These are phyloP conservation scores for Pleurotus giganteus DNA, from an alignment of 768 basidiomycete genomes.

Conservation along the genomic window DNA sequence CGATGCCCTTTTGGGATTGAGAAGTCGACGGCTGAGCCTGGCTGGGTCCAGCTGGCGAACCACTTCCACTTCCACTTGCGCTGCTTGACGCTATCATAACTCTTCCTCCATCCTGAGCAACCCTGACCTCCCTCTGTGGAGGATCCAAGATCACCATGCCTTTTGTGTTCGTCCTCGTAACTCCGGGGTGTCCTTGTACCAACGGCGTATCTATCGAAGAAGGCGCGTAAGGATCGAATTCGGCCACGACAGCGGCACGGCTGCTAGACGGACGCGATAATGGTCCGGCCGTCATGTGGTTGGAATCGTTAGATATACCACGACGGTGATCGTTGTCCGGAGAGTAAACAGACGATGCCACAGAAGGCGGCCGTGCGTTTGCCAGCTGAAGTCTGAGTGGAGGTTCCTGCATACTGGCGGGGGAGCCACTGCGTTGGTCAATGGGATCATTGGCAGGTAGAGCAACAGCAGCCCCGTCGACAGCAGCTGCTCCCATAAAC, in stretches of 20 bases:
- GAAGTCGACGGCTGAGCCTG: neutral
- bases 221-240: conserved; percentile 4
- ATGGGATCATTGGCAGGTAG: conserved; percentile 15
- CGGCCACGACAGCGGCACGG: neutral
- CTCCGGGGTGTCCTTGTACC: neutral
- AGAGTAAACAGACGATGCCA: conserved; percentile 19
- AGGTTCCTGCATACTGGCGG: conserved; percentile 38
- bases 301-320: conserved; percentile 3
- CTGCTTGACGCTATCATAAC: neutral
- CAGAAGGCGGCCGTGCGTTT: conserved; percentile 33
- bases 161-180: conserved; percentile 6
- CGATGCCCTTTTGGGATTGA: neutral
- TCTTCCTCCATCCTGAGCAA: conserved; percentile 6
- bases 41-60: neutral
- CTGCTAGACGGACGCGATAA: neutral
- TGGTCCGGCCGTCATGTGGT: neutral
- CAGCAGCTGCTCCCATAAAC: conserved; percentile 17
- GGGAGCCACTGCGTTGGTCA: conserved; percentile 34
- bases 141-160: conserved; percentile 8
- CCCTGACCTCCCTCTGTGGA: conserved; percentile 6
- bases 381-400: conserved; percentile 35
- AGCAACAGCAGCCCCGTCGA: conserved; percentile 14
- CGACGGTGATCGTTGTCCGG: conserved; percentile 1
- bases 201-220: conserved; percentile 7
- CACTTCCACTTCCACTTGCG: neutral